phyloP scores from a whole-genome alignment of 192 early-diverging fungal species.

The Chytriomyces sp. region DNA sequence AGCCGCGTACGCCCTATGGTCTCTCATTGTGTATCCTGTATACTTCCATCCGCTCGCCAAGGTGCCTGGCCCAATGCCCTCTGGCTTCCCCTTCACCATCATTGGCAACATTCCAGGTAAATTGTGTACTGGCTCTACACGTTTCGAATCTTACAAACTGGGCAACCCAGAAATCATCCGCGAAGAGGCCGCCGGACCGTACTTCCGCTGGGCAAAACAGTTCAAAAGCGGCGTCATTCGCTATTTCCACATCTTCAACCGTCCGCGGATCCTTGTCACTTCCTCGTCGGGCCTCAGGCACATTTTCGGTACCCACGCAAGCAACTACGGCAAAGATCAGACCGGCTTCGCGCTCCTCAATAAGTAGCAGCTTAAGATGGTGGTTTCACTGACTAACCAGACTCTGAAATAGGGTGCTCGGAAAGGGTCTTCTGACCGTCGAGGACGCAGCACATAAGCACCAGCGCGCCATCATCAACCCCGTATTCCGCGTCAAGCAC shows the following conservation, averaged over 20 bases:
- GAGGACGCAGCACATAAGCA: background rate
- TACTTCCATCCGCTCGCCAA: background rate
- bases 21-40: background rate
- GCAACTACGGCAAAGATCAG: background rate
- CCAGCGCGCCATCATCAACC: slow-evolving; percentile 19
- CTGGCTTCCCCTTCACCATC: background rate
- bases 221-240: background rate
- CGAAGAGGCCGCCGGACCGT: slow-evolving; percentile 8
- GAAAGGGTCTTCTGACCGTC: background rate
- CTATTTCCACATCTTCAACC: background rate
- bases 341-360: background rate
- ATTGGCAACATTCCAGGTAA: slow-evolving; percentile 13
- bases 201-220: background rate
- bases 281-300: background rate
- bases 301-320: background rate
- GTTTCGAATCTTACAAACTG: background rate
- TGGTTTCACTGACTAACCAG: background rate
- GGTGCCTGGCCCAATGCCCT: slow-evolving; percentile 13
- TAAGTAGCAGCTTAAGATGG: too few species aligned
- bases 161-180: background rate
- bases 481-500: slow-evolving; percentile 13
- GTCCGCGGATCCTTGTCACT: background rate
- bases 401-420: background rate
- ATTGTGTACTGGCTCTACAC: background rate
- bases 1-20: background rate